These are phyloP conservation scores for Phellopilus nigrolimitatus DNA, from an alignment of 1,284 basidiomycete genomes.

Conservation along the genomic window DNA sequence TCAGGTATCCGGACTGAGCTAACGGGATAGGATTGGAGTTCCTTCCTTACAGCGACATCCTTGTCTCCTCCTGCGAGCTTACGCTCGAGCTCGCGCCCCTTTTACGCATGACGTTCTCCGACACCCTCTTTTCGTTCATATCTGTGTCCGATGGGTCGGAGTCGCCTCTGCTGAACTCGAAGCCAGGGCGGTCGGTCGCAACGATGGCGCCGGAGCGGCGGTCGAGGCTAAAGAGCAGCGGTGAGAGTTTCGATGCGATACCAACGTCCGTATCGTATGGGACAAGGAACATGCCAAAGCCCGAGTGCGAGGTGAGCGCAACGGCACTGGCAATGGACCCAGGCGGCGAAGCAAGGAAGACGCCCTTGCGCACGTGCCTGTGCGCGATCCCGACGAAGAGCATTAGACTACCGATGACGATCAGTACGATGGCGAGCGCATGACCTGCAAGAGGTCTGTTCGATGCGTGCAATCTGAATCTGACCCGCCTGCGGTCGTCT, in stretches of 20 bases:
- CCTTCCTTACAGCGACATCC: neutral
- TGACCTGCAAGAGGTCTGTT: slow-evolving; percentile 47
- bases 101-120: neutral
- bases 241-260: slow-evolving; percentile 45
- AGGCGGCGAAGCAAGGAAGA: slow-evolving; percentile 52
- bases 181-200: slow-evolving; percentile 37
- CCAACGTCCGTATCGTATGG: slow-evolving; percentile 49
- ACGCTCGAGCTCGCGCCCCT: neutral
- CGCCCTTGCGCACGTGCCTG: slow-evolving; percentile 38
- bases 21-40: no score
- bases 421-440: slow-evolving; percentile 41
- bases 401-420: slow-evolving; percentile 43
- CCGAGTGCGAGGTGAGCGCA: slow-evolving; percentile 54
- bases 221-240: slow-evolving; percentile 54
- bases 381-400: slow-evolving; percentile 44
- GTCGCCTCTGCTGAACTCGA: slow-evolving; percentile 2
- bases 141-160: slow-evolving; percentile 1
- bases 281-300: slow-evolving; percentile 55
- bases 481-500: slow-evolving; percentile 15
- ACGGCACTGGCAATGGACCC: slow-evolving; percentile 55
- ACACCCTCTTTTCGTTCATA: slow-evolving; percentile 4
- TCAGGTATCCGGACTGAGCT: slow-evolving; percentile 12
- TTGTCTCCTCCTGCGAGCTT: slow-evolving; percentile 3
- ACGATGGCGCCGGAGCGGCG: slow-evolving; percentile 56
- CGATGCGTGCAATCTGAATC: slow-evolving; percentile 32